Percentiles rank a stretch among this genome's conserved stretches.
phyloP scores from a whole-genome alignment of 106 monocot species.

The Posidonia australis region DNA sequence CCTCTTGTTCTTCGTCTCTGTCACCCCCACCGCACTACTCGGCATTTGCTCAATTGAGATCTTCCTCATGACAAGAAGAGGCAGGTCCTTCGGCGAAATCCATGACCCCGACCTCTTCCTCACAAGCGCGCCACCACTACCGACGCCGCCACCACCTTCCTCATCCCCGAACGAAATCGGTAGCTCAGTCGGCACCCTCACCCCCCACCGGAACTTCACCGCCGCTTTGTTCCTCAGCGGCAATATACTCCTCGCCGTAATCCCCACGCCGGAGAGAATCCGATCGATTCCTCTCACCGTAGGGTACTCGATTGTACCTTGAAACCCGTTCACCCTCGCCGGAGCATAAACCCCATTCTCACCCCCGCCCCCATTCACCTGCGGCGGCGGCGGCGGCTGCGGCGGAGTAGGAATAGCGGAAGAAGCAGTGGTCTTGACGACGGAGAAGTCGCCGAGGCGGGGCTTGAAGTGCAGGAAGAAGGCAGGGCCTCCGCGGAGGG shows the following conservation, averaged over 20 bases:
- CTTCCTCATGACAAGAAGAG: conserved; percentile 26
- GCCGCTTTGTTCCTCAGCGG: conserved; percentile 34
- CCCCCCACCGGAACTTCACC: conserved; percentile 71
- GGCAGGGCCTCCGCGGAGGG: conserved; percentile 14
- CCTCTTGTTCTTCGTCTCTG: neutral
- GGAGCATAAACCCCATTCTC: neutral
- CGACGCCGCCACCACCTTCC: neutral
- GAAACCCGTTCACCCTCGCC: conserved; percentile 14
- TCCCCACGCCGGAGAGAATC: conserved; percentile 42
- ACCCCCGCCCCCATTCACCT: neutral
- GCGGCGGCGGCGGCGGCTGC: neutral
- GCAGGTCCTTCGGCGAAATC: conserved; percentile 37
- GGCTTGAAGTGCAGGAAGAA: conserved; percentile 74
- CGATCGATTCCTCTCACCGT: conserved; percentile 7
- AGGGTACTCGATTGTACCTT: conserved; percentile 6
- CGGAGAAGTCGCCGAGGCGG: conserved; percentile 62
- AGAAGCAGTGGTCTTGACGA: conserved; percentile 30
- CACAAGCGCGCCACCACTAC: neutral
- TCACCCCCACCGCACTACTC: neutral
- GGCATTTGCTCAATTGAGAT: conserved; percentile 12
- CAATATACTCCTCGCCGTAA: conserved; percentile 46
- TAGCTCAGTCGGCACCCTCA: conserved; percentile 46
- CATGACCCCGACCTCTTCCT: neutral
- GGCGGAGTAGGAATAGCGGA: conserved; percentile 1
- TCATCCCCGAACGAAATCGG: conserved; percentile 4